A percentile compares a stretch with the other conserved stretches of the same genome.
phyloP scores from a whole-genome alignment of 345 rosid genomes.

The Brassica carinata region DNA sequence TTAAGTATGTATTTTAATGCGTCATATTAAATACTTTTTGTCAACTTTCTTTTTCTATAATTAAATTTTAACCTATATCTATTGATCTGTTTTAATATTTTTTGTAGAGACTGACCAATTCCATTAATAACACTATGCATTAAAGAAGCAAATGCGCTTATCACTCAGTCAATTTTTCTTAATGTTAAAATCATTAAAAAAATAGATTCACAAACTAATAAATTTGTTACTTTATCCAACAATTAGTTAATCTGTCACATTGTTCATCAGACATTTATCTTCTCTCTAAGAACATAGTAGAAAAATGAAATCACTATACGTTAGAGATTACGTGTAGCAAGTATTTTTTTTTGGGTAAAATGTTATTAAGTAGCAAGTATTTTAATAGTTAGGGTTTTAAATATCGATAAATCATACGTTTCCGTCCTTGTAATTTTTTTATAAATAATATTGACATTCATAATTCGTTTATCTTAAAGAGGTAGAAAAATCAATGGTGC shows the following conservation, averaged over 20 bases:
- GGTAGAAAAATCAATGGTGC: background rate
- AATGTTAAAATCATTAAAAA: background rate
- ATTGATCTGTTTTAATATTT: background rate
- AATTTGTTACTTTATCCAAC: background rate
- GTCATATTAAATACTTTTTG: background rate
- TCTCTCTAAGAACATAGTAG: background rate
- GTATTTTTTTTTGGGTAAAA: background rate
- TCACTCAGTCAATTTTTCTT: background rate
- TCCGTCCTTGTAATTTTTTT: background rate
- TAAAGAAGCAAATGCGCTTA: background rate
- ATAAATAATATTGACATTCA: background rate
- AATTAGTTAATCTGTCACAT: slow-evolving; percentile 25
- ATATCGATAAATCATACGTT: slow-evolving; percentile 6
- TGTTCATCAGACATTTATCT: slow-evolving; percentile 10
- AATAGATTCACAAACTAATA: background rate
- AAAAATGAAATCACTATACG: slow-evolving; percentile 16
- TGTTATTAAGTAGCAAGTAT: background rate
- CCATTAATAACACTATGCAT: background rate
- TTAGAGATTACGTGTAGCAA: slow-evolving; percentile 23
- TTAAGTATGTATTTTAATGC: background rate
- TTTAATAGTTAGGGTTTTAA: background rate
- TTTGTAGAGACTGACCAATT: background rate
- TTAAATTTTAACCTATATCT: background rate
- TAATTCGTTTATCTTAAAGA: background rate
- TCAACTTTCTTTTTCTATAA: background rate